Conservation (phyloP, 2,329 filamentous ascomycete species). For the Arthrobotrys sinensis region DNA sequence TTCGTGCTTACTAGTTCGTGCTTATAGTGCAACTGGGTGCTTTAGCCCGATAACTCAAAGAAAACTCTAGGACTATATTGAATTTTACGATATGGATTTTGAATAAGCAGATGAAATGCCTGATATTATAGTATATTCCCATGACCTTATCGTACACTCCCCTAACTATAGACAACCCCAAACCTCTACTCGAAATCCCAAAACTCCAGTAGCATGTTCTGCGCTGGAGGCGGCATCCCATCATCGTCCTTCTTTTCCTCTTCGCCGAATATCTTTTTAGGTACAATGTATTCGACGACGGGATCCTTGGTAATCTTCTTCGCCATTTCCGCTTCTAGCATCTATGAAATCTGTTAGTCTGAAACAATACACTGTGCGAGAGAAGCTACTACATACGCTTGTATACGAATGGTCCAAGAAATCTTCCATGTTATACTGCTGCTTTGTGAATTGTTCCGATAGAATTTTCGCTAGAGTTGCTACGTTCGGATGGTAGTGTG, state of each 20-base stretch:
- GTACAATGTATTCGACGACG: constrained; percentile 93
- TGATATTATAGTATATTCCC: constrained; percentile 6
- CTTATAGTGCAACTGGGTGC: no score
- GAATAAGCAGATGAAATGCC: not conserved
- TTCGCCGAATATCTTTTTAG: constrained; percentile 79
- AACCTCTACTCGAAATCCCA: constrained; percentile 53
- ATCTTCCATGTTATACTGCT: constrained; percentile 94
- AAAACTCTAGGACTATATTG: no score
- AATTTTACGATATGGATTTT: no score
- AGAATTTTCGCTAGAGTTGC: constrained; percentile 94
- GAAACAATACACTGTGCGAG: not conserved
- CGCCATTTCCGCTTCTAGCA: constrained; percentile 85
- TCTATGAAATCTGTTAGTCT: constrained; percentile 68
- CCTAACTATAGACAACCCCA: not conserved
- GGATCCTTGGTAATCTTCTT: constrained; percentile 89
- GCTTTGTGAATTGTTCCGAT: constrained; percentile 96
- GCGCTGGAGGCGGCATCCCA: not conserved
- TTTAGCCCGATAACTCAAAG: no score
- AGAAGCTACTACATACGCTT: constrained; percentile 73
- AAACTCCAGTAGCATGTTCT: constrained; percentile 50
- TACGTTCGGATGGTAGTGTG: constrained; percentile 97
- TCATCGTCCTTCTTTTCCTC: constrained; percentile 29
- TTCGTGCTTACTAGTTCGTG: no score
- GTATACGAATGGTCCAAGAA: constrained; percentile 95
- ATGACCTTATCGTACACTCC: constrained; percentile 24